Conservation (phyloP, 768 basidiomycete genomes). For the Mrakia hoshinonis region DNA sequence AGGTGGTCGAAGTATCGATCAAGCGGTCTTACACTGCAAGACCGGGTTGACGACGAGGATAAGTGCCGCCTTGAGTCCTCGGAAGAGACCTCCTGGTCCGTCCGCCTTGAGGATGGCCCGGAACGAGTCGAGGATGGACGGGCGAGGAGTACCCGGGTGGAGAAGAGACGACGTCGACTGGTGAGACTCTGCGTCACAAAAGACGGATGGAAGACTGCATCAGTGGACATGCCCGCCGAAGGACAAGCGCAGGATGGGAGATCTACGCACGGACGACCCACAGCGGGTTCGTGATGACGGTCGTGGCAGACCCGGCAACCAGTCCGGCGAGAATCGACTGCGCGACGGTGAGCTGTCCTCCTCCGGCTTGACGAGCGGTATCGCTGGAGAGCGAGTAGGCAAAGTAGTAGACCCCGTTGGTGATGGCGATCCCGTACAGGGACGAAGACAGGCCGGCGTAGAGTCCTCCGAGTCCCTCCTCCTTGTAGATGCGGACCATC, state of each 20-base stretch:
- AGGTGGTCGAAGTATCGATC: background rate
- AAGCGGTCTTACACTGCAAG: slow-evolving; percentile 52
- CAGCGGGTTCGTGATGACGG: slow-evolving; percentile 82
- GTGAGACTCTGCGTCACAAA: slow-evolving; percentile 24
- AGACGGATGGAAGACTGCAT: too few relatives aligned
- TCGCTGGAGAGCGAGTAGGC: slow-evolving; percentile 56
- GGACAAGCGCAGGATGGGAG: background rate
- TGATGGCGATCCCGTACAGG: slow-evolving; percentile 66
- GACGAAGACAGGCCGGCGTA: slow-evolving; percentile 74
- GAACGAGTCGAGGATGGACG: slow-evolving; percentile 59
- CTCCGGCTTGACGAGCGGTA: slow-evolving; percentile 52
- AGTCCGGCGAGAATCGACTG: slow-evolving; percentile 84
- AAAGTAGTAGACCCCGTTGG: slow-evolving; percentile 48
- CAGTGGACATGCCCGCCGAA: background rate
- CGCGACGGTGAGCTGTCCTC: slow-evolving; percentile 56
- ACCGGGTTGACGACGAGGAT: slow-evolving; percentile 91
- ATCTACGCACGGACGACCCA: slow-evolving; percentile 62
- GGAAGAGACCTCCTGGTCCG: slow-evolving; percentile 76
- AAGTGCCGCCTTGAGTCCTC: slow-evolving; percentile 88
- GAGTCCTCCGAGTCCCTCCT: slow-evolving; percentile 73
- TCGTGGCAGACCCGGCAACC: slow-evolving; percentile 85
- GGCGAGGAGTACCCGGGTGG: slow-evolving; percentile 32
- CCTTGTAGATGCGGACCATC: slow-evolving; percentile 59
- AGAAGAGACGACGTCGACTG: slow-evolving; percentile 24
- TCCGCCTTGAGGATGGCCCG: slow-evolving; percentile 61